These are phyloP conservation scores for Hypoxylon rickii DNA, from an alignment of 495 filamentous ascomycete genomes.

Conservation along the genomic window DNA sequence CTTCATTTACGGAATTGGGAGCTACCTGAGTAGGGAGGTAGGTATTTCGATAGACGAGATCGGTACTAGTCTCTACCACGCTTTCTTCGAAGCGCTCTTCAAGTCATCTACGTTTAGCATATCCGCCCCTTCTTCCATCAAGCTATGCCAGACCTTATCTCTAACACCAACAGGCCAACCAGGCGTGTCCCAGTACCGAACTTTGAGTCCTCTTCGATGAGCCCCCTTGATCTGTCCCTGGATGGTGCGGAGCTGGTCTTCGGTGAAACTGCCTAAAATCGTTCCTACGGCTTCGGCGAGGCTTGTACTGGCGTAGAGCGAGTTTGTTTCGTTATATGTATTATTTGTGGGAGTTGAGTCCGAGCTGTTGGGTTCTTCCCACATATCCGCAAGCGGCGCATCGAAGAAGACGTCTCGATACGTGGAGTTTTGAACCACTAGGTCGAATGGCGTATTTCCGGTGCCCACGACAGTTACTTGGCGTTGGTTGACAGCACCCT, in stretches of 20 bases:
- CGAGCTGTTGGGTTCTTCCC: slow-evolving; percentile 34
- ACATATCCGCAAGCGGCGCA: slow-evolving; percentile 59
- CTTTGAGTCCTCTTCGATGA: slow-evolving; percentile 69
- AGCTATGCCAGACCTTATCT: slow-evolving; percentile 73
- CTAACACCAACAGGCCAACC: slow-evolving; percentile 74
- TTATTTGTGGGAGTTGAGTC: slow-evolving; percentile 12
- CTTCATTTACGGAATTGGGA: neutral
- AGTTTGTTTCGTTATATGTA: slow-evolving; percentile 52
- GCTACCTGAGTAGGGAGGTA: neutral
- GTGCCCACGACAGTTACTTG: slow-evolving; percentile 81
- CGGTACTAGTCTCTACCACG: no score
- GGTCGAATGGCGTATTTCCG: slow-evolving; percentile 73
- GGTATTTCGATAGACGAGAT: neutral
- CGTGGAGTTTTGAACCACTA: slow-evolving; percentile 51
- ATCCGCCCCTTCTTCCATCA: slow-evolving; percentile 72
- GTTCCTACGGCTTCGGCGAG: slow-evolving; percentile 52
- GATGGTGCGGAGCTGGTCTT: slow-evolving; percentile 62
- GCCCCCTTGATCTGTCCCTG: slow-evolving; percentile 70
- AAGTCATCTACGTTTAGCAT: slow-evolving; percentile 83
- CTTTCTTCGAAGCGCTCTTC: slow-evolving; percentile 35
- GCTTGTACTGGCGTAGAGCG: slow-evolving; percentile 59
- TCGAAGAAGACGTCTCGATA: slow-evolving; percentile 71
- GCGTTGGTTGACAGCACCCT: slow-evolving; percentile 54
- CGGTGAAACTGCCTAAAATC: slow-evolving; percentile 50
- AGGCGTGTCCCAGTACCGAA: slow-evolving; percentile 80